phyloP scores from a whole-genome alignment of 2,329 filamentous ascomycete species.

The Diaporthe australafricana region DNA sequence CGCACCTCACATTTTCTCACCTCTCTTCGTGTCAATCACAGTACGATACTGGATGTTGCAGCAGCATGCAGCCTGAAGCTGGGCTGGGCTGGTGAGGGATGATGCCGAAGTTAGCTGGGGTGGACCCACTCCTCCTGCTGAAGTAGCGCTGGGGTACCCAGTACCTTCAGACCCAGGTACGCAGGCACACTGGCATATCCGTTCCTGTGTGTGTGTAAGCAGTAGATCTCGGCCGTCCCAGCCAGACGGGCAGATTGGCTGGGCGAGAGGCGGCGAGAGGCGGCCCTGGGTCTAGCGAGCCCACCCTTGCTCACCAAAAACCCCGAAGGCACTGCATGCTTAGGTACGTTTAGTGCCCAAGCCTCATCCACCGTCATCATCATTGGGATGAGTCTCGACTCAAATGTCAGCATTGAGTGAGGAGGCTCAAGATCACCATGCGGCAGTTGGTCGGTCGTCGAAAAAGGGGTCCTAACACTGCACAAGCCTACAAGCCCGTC shows the following conservation, averaged over 20 bases:
- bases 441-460: constrained; percentile 22
- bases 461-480: not conserved
- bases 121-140: not conserved
- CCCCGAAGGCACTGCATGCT: not conserved
- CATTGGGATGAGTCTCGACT: not conserved
- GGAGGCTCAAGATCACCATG: constrained; percentile 22
- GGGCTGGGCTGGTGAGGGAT: constrained; percentile 31
- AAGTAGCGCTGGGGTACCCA: constrained; percentile 4
- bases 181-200: constrained; percentile 4
- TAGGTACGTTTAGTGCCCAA: not conserved
- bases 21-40: not conserved
- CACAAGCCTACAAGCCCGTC: constrained; percentile 1
- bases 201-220: constrained; percentile 11
- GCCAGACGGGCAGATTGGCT: constrained; percentile 26
- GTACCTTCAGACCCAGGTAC: constrained; percentile 6
- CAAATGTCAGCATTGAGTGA: not conserved
- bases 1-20: not conserved
- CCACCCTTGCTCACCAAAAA: constrained; percentile 1
- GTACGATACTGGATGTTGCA: not conserved
- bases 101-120: constrained; percentile 37
- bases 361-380: not conserved
- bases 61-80: constrained; percentile 32
- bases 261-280: constrained; percentile 18
- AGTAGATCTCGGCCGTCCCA: constrained; percentile 34
- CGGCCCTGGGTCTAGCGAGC: not conserved